Evolutionary conservation across 2,329 filamentous ascomycete genomes (phyloP).

Genomic region (Neofusicoccum laricinum): DNA sequence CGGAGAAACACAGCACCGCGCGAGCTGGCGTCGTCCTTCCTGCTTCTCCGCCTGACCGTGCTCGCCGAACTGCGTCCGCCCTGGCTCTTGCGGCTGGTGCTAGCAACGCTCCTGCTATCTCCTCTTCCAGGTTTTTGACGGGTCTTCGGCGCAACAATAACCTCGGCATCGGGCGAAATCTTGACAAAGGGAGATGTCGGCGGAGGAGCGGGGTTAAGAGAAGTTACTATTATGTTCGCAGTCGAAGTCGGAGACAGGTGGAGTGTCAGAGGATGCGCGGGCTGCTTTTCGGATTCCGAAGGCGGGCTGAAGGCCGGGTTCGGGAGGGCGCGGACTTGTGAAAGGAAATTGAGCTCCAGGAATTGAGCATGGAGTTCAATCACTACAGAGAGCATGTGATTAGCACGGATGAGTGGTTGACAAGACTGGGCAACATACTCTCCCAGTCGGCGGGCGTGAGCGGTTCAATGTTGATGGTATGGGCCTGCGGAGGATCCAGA

Average conservation of each 20-base stretch:
- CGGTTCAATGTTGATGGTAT: conserved; percentile 96
- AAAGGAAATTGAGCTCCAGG: conserved; percentile 86
- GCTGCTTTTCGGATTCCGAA: conserved; percentile 46
- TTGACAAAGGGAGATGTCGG: conserved; percentile 78
- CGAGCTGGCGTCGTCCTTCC: conserved; percentile 62
- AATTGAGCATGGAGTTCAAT: conserved; percentile 97
- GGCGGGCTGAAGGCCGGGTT: conserved; percentile 68
- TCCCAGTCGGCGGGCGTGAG: conserved; percentile 97
- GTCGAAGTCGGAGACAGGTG: conserved; percentile 95
- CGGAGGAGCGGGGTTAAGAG: conserved; percentile 71
- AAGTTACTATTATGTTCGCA: conserved; percentile 83
- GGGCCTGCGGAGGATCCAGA: conserved; percentile 82
- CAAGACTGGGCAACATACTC: conserved; percentile 47
- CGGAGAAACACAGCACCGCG: conserved; percentile 71
- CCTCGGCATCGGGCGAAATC: conserved; percentile 89
- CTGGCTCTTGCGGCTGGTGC: conserved; percentile 72
- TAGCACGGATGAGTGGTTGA: not conserved
- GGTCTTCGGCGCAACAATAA: conserved; percentile 93
- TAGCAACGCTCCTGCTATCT: conserved; percentile 71
- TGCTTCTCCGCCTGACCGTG: conserved; percentile 60
- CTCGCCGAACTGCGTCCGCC: conserved; percentile 69
- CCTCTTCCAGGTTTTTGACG: conserved; percentile 66
- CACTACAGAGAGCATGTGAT: conserved; percentile 44
- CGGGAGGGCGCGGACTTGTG: conserved; percentile 87
- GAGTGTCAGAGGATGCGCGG: conserved; percentile 77